Conservation (phyloP, 2,329 filamentous ascomycete genomes). For the Pyrenochaeta sp. region DNA sequence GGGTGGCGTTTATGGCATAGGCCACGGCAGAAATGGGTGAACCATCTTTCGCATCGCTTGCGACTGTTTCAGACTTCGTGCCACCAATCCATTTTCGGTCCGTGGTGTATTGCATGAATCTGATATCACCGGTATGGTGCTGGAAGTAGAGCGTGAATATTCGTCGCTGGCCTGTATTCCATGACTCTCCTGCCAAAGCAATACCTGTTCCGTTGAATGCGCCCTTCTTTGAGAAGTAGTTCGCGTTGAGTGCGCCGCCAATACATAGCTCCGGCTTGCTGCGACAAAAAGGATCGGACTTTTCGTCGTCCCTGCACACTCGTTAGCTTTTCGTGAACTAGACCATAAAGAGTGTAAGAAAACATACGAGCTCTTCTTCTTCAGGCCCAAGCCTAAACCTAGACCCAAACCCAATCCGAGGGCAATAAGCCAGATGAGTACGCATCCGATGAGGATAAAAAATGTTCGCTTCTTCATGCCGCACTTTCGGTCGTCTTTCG, state of each 20-base stretch:
- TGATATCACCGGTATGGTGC: constrained; percentile 53
- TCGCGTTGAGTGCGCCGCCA: constrained; percentile 50
- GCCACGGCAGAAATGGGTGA: constrained; percentile 55
- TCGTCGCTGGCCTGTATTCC: constrained; percentile 48
- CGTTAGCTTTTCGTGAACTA: constrained; percentile 2
- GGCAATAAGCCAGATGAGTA: constrained; percentile 41
- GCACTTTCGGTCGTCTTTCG: constrained; percentile 31
- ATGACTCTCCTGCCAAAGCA: constrained; percentile 55
- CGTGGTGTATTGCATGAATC: constrained; percentile 50
- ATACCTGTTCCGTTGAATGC: constrained; percentile 60
- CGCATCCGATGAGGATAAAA: constrained; percentile 28
- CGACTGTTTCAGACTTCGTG: constrained; percentile 49
- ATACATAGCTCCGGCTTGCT: constrained; percentile 44
- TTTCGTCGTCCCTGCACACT: constrained; percentile 6
- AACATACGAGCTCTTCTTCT: constrained; percentile 32
- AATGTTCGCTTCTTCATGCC: constrained; percentile 37
- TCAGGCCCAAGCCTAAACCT: constrained; percentile 44
- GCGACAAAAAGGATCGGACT: constrained; percentile 34
- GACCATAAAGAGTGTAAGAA: not conserved
- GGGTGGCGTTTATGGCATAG: constrained; percentile 48
- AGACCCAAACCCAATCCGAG: constrained; percentile 50
- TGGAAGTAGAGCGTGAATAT: constrained; percentile 57
- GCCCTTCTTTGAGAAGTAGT: constrained; percentile 52
- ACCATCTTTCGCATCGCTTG: constrained; percentile 54
- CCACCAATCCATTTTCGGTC: constrained; percentile 52